Base-by-base conservation (phyloP, 129 eudicot genomes). In the Ambrosia artemisiifolia region DNA sequence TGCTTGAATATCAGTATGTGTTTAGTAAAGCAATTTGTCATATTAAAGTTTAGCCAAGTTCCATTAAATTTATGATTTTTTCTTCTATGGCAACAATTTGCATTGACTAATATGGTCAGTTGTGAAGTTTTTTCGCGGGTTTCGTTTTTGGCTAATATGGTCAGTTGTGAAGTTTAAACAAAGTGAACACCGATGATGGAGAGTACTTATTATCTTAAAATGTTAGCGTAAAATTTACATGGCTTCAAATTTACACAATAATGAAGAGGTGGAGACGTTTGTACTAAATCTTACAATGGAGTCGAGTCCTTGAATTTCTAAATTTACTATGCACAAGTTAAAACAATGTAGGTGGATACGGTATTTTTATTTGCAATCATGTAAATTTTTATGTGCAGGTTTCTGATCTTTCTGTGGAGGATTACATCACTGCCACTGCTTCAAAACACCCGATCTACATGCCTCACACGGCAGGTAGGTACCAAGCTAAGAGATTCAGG, bases 391-490 rank as follows among this genome's bases (percentile, higher is more conserved):
- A 61, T 61, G 20, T 61, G 4, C 7, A 63, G 49, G 69, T 63
- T 0, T 63, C 69, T 38, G 69, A 63, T 63, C 24, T 34, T 63
- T 63, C 69, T 63, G 69, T 63, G 24, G 69, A 63, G 50, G 69
- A 61, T 61, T 61, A 61, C 20, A 61, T 61, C 18, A 62, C 67
- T 34, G 42, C 67, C 13, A 34, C 67, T 11, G 69, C 69, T 38
- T 64, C 69, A 10, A 64, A 64, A 6, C 69, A 64, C 69, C 69
- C 69, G 38, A 64, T n/a, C 50, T 64, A 35, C 14, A 64, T 64
- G 48, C 69, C 69, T 42, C 69, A 40, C 51, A 64, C 65, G 1
- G 65, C 42, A 5, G 65, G 65, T 19, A 59, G 65, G 42, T 59
- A 59, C 65, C 65, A 59, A 59, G 65, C 65, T 9, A 59, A 59